Evolutionary conservation across 78 protist genomes (phyloP), one percentile per base, ranked within the genome.

Genomic region (Dictyostelium brefeldianum): DNA sequence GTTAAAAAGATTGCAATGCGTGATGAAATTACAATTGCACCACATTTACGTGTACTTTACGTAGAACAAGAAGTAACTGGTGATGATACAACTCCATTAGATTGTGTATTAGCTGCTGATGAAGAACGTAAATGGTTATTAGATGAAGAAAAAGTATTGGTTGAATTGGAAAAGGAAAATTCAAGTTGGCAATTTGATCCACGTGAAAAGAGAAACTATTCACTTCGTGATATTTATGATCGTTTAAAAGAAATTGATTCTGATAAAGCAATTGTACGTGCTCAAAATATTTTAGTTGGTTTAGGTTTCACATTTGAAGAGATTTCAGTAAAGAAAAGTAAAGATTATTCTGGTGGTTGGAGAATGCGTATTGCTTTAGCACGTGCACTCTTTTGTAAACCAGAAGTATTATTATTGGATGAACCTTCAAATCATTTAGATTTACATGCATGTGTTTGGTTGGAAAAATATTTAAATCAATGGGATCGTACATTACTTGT

Each of bases 341-440:
- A 48, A 54, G 95, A 80, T 71, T 95, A 94, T 46, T 96, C 98
- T 20, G 99, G 99, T 57, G 99, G 99, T 31, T 98, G 99, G 99
- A 80, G 99, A 48, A 98, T 98, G 99, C 96, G 98, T 53, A 93
- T 98, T 48, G 96, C 98, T 14, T 84, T 98, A 22, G 99, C 99
- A 0, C 59, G 89, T 12, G 99, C 99, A 27, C 94, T 98, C 65
- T 97, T 98, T 90, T 80, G 96, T 31, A 62, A 75, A 65, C 99
- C 99, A 15, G 97, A 90, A 5, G 90, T 98, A 20, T 83, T 98
- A 46, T 59, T 98, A 64, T 94, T 98, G 7, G 99, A 98, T 74
- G 99, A 98, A 94, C 99, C 99, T n/a, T 97, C 99, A 4, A 98
- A 98, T 90, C 97, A 97, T 59, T 80, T 98, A 43, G 99, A 97